Percentiles rank a stretch among this genome's conserved stretches.
phyloP scores from a whole-genome alignment of 2,329 filamentous ascomycete species.

The Nemania sp. region DNA sequence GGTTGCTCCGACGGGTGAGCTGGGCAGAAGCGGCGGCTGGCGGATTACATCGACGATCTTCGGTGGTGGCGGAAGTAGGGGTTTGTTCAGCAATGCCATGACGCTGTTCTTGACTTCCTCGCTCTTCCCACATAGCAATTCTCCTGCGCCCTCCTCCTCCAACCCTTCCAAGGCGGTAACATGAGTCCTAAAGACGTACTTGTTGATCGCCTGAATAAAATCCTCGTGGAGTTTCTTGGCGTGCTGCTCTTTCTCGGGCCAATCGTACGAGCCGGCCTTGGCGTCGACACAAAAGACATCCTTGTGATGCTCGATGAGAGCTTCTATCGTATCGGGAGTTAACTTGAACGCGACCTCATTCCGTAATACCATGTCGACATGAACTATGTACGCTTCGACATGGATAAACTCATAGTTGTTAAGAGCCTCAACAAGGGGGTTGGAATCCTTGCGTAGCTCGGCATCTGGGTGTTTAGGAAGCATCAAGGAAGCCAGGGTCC shows the following conservation, averaged over 20 bases:
- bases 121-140: conserved; percentile 89
- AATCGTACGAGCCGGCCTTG: conserved; percentile 89
- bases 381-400: conserved; percentile 96
- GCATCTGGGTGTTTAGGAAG: conserved; percentile 88
- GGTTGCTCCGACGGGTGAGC: conserved; percentile 77
- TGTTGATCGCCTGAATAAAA: conserved; percentile 96
- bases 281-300: conserved; percentile 93
- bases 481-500: conserved; percentile 94
- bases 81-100: conserved; percentile 83
- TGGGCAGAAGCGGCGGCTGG: conserved; percentile 86
- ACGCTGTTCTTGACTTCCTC: conserved; percentile 93
- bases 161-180: conserved; percentile 92
- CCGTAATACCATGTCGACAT: conserved; percentile 98
- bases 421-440: conserved; percentile 85
- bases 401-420: conserved; percentile 95
- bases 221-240: conserved; percentile 98
- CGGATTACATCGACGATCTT: conserved; percentile 90
- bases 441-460: conserved; percentile 83
- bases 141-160: conserved; percentile 95
- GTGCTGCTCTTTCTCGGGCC: conserved; percentile 96
- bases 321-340: conserved; percentile 92
- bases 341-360: conserved; percentile 99
- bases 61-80: conserved; percentile 86
- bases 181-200: conserved; percentile 92
- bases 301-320: conserved; percentile 95